Conservation (phyloP, 345 rosid genomes). For the Anastatica hierochuntica region DNA sequence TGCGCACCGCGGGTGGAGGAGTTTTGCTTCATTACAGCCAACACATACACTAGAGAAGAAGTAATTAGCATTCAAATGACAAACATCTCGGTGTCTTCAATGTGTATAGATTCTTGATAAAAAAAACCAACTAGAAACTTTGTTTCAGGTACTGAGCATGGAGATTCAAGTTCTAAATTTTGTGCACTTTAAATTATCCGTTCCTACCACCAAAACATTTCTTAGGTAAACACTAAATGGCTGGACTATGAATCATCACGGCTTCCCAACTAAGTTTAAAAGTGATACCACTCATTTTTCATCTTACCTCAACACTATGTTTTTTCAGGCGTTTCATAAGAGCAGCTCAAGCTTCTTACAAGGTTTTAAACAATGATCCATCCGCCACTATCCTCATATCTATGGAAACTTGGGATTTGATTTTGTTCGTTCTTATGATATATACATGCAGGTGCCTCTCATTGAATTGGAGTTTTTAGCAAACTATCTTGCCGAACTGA, state of each 20-base stretch:
- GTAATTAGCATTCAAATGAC: conserved; percentile 26
- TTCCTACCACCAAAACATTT: conserved; percentile 81
- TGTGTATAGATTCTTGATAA: conserved; percentile 16
- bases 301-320: not conserved
- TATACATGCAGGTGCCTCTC: conserved; percentile 41
- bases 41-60: conserved; percentile 71
- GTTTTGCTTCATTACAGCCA: conserved; percentile 89
- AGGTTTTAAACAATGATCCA: conserved; percentile 34
- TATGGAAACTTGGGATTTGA: not conserved
- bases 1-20: conserved; percentile 84
- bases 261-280: conserved; percentile 5
- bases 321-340: conserved; percentile 71
- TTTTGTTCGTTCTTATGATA: conserved; percentile 2
- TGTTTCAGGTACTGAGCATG: conserved; percentile 77
- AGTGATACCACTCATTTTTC: not conserved
- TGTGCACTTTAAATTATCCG: conserved; percentile 59
- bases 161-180: conserved; percentile 62
- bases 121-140: conserved; percentile 13
- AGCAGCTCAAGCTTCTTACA: conserved; percentile 66
- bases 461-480: conserved; percentile 68
- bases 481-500: conserved; percentile 77
- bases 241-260: not conserved
- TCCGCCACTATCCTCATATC: not conserved
- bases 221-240: conserved; percentile 47
- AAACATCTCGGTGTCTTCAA: not conserved